Conservation (phyloP, 257 asterid genomes). For the Henckelia pumila region DNA sequence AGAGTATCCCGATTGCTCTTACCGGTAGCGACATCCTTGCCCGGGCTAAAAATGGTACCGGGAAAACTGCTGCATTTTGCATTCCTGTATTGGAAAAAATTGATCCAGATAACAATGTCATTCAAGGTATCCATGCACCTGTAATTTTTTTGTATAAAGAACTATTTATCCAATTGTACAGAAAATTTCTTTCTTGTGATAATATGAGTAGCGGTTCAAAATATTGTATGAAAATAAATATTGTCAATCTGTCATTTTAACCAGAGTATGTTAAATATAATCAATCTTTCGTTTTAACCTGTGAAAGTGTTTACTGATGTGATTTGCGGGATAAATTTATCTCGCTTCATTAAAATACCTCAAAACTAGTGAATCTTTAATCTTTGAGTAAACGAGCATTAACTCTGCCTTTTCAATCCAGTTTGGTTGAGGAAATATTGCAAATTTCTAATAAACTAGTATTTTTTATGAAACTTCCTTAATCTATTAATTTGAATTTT, state of each 20-base stretch:
- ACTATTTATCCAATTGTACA: neutral
- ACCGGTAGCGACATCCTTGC: slow-evolving; percentile 28
- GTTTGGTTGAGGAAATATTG: neutral
- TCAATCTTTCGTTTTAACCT: neutral
- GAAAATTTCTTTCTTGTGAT: neutral
- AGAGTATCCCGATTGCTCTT: too few species aligned
- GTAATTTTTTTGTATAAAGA: neutral
- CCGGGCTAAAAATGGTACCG: slow-evolving; percentile 29
- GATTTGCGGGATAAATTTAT: neutral
- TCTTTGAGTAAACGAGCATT: neutral
- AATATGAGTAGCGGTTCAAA: neutral
- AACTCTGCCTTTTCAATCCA: neutral
- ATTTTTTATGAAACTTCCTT: neutral
- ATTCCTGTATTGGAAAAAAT: slow-evolving; percentile 28
- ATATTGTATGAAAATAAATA: too few species aligned
- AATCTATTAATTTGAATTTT: neutral
- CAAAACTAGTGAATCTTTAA: neutral
- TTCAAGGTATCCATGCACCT: slow-evolving; percentile 20
- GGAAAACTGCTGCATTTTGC: slow-evolving; percentile 30
- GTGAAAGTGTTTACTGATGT: neutral
- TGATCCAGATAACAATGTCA: slow-evolving; percentile 22
- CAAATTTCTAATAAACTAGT: neutral
- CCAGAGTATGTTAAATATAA: neutral
- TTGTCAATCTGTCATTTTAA: neutral
- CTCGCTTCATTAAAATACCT: neutral